phyloP scores from a whole-genome alignment of 139 green algal genomes.

The Gonium pectorale region DNA sequence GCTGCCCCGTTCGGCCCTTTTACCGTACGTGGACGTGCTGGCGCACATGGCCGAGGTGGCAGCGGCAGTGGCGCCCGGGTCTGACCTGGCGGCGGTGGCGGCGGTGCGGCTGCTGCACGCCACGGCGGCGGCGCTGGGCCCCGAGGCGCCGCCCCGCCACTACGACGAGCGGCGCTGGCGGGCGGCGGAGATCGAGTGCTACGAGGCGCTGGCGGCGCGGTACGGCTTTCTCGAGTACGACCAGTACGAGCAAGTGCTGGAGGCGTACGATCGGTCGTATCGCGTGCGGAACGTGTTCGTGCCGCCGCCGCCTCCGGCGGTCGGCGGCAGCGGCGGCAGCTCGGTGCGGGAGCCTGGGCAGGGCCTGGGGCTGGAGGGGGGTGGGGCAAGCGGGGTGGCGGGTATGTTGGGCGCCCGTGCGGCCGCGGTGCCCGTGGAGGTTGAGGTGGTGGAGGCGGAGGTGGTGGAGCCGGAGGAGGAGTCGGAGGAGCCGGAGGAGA shows the following conservation, averaged over 20 bases:
- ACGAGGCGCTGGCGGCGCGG: slow-evolving; percentile 8
- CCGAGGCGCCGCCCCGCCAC: too few species aligned
- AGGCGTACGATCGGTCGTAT: background rate
- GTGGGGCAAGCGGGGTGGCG: background rate
- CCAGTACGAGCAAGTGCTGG: slow-evolving; percentile 25
- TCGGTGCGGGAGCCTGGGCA: background rate
- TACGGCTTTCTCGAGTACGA: slow-evolving; percentile 35
- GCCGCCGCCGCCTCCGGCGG: background rate
- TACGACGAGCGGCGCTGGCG: slow-evolving; percentile 4
- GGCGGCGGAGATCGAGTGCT: background rate
- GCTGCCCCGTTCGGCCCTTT: background rate
- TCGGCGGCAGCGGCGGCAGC: background rate
- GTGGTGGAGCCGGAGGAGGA: too few species aligned
- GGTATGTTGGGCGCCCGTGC: background rate
- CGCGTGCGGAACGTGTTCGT: background rate
- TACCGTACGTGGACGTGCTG: slow-evolving; percentile 18
- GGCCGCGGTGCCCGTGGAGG: slow-evolving; percentile 5
- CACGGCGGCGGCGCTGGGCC: background rate
- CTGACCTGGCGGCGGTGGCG: background rate
- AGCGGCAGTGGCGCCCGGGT: slow-evolving; percentile 16
- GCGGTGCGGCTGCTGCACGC: slow-evolving; percentile 17
- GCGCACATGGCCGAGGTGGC: background rate
- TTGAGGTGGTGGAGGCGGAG: slow-evolving; percentile 30
- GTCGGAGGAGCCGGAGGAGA: too few species aligned
- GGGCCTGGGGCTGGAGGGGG: background rate